A percentile compares a stretch with the other conserved stretches of the same genome.
Evolutionary conservation across 2,329 filamentous ascomycete species (phyloP).

Genomic region (Remersonia thermophila): DNA sequence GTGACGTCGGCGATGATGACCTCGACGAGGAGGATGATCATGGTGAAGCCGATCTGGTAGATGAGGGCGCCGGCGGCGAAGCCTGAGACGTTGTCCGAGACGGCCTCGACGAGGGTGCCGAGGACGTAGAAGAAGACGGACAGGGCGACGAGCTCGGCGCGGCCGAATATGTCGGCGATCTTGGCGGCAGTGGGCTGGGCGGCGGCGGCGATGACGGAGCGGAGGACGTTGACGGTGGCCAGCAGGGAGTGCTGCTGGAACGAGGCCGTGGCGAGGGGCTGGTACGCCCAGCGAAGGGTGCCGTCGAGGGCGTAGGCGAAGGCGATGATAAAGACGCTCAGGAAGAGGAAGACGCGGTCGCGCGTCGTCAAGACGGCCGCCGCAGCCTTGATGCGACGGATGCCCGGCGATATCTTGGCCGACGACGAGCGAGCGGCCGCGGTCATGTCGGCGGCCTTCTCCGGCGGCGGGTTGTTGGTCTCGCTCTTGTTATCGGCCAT

Average conservation of each 20-base stretch:
- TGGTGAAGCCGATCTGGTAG: slow-evolving; percentile 53
- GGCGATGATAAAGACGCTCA: slow-evolving; percentile 48
- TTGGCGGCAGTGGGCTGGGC: slow-evolving; percentile 45
- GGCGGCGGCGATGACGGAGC: slow-evolving; percentile 46
- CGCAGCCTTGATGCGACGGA: slow-evolving; percentile 47
- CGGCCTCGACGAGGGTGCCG: slow-evolving; percentile 45
- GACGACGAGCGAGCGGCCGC: background rate
- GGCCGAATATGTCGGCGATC: slow-evolving; percentile 51
- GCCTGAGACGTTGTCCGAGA: slow-evolving; percentile 32
- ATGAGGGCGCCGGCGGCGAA: slow-evolving; percentile 47
- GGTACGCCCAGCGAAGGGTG: slow-evolving; percentile 42
- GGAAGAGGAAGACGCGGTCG: slow-evolving; percentile 46
- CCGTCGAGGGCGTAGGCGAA: slow-evolving; percentile 53
- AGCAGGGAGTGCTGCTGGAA: slow-evolving; percentile 42
- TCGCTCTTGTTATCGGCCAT: no score
- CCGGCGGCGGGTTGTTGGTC: no score
- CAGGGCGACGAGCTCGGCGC: slow-evolving; percentile 44
- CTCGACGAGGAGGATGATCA: slow-evolving; percentile 47
- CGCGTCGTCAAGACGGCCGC: slow-evolving; percentile 35
- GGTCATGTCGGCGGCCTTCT: background rate
- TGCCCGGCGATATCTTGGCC: slow-evolving; percentile 35
- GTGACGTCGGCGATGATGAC: slow-evolving; percentile 53
- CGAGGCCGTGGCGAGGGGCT: slow-evolving; percentile 39
- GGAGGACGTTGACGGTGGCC: slow-evolving; percentile 44
- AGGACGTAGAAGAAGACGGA: slow-evolving; percentile 49